These are phyloP conservation scores for Termitomyces sp. DNA, from an alignment of 768 basidiomycete genomes.

Conservation along the genomic window DNA sequence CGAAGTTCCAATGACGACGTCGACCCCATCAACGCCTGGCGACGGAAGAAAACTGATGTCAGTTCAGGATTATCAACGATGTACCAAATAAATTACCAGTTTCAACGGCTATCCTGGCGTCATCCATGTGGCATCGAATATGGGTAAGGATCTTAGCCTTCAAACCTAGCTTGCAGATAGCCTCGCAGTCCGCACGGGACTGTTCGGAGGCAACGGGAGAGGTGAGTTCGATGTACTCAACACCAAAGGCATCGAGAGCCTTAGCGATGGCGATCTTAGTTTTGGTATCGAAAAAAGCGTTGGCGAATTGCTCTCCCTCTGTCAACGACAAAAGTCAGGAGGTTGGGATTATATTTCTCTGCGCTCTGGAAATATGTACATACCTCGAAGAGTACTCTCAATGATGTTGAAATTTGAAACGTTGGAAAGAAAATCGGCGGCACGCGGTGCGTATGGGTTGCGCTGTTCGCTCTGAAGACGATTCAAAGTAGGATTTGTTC, in stretches of 20 bases:
- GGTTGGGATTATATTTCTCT: not conserved
- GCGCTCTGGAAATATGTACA: constrained; percentile 16
- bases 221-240: constrained; percentile 99
- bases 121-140: constrained; percentile 99
- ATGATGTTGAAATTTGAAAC: constrained; percentile 94
- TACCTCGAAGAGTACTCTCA: constrained; percentile 92
- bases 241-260: constrained; percentile 97
- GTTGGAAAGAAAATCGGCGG: constrained; percentile 89
- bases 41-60: constrained; percentile 7
- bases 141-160: constrained; percentile 97
- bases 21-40: constrained; percentile 94
- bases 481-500: constrained; percentile 26
- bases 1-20: constrained; percentile 98
- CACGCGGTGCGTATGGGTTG: constrained; percentile 88
- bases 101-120: constrained; percentile 96
- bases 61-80: not conserved
- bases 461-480: constrained; percentile 38
- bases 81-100: constrained; percentile 53
- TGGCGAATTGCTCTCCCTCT: constrained; percentile 99
- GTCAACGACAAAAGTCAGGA: constrained; percentile 7
- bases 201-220: constrained; percentile 97
- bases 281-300: constrained; percentile 99
- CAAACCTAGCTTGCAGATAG: constrained; percentile 97
- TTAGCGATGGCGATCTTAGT: constrained; percentile 99
- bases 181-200: constrained; percentile 89